A percentile compares a stretch with the other conserved stretches of the same genome.
Conservation (phyloP, 2,329 filamentous ascomycete species). For the Fonsecaea nubica region DNA sequence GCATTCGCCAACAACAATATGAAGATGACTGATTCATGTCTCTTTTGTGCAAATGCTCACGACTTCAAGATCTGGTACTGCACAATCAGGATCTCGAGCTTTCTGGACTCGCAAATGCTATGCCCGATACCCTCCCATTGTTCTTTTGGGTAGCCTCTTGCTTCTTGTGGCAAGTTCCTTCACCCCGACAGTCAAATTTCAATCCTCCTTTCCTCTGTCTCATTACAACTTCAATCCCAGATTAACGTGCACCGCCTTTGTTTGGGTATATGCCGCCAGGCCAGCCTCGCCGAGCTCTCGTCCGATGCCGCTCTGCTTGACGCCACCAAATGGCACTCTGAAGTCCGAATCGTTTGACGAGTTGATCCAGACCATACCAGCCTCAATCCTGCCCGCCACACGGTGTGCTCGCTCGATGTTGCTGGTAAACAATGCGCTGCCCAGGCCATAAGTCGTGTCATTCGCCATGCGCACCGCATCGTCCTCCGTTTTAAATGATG, state of each 20-base stretch:
- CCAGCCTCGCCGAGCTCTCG: slow-evolving; percentile 55
- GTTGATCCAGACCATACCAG: slow-evolving; percentile 57
- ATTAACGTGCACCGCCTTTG: slow-evolving; percentile 52
- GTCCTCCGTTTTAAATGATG: slow-evolving; percentile 49
- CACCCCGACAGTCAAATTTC: not conserved
- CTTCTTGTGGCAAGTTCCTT: not conserved
- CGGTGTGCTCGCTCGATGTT: slow-evolving; percentile 52
- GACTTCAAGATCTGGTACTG: not conserved
- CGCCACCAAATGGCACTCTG: slow-evolving; percentile 52
- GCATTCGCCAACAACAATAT: too few relatives aligned
- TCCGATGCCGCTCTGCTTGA: slow-evolving; percentile 59
- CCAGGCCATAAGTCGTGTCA: slow-evolving; percentile 52
- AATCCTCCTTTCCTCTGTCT: not conserved
- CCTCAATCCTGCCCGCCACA: slow-evolving; percentile 52
- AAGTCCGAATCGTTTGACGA: slow-evolving; percentile 52
- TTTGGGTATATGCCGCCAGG: slow-evolving; percentile 49
- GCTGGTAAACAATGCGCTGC: slow-evolving; percentile 51
- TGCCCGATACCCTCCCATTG: not conserved
- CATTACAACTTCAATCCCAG: slow-evolving; percentile 46
- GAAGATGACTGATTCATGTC: not conserved
- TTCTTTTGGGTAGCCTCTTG: not conserved
- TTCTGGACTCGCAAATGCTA: not conserved
- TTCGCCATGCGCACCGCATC: slow-evolving; percentile 50
- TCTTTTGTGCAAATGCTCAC: not conserved
- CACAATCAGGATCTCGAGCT: not conserved